phyloP scores from a whole-genome alignment of 495 filamentous ascomycete genomes.

The Aspergillus ostianus region DNA sequence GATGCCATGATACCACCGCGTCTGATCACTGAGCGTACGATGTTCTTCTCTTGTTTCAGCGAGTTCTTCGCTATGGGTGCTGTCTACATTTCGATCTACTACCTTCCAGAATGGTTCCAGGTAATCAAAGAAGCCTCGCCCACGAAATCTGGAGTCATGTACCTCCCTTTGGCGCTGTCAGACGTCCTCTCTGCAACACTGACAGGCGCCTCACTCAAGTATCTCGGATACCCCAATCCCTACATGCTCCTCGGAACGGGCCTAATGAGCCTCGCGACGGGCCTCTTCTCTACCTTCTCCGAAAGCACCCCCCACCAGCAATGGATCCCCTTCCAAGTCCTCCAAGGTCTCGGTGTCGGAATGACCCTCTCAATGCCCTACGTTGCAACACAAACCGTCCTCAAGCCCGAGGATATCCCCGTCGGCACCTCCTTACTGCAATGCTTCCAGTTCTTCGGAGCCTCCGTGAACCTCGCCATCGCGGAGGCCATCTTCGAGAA shows the following conservation, averaged over 20 bases:
- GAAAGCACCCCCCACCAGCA: slow-evolving; percentile 38
- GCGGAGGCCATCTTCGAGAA: too few species aligned
- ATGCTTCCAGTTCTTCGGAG: too few species aligned
- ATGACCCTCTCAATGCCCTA: slow-evolving; percentile 45
- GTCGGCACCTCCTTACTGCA: background rate
- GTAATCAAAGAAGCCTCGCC: slow-evolving; percentile 63
- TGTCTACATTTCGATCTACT: slow-evolving; percentile 36
- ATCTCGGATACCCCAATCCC: slow-evolving; percentile 67
- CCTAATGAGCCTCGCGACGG: slow-evolving; percentile 59
- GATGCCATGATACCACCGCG: slow-evolving; percentile 11
- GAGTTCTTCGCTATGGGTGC: slow-evolving; percentile 12
- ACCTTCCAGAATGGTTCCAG: slow-evolving; percentile 47
- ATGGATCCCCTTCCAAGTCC: slow-evolving; percentile 62
- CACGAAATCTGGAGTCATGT: slow-evolving; percentile 56
- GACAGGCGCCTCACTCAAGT: slow-evolving; percentile 52
- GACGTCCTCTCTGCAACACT: slow-evolving; percentile 32
- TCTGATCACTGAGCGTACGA: too few species aligned
- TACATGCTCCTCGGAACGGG: slow-evolving; percentile 57
- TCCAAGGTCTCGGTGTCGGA: slow-evolving; percentile 55
- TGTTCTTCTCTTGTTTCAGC: slow-evolving; percentile 17
- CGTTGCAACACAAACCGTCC: slow-evolving; percentile 30
- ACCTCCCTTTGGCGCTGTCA: slow-evolving; percentile 38
- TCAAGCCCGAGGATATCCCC: slow-evolving; percentile 7
- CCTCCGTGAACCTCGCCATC: too few species aligned
- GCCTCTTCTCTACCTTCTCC: slow-evolving; percentile 53